Conservation (phyloP, 257 asterid species). For the Thymus mandschuricus region DNA sequence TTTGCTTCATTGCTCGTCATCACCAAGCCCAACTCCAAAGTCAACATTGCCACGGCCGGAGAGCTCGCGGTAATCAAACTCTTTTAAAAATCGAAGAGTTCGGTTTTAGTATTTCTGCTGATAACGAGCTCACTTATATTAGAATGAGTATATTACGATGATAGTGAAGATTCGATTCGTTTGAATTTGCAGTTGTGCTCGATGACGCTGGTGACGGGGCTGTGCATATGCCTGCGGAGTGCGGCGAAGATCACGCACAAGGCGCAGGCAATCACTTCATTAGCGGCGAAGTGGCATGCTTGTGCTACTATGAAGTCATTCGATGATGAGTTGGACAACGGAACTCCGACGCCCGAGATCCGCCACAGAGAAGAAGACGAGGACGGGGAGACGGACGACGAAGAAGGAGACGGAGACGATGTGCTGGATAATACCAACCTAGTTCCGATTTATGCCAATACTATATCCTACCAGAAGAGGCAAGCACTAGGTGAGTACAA, state of each 20-base stretch:
- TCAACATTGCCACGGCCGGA: constrained; percentile 65
- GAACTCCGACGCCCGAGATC: constrained; percentile 38
- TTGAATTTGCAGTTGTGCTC: constrained; percentile 68
- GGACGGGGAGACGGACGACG: constrained; percentile 55
- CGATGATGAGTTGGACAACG: constrained; percentile 54
- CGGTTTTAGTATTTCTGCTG: too few relatives aligned
- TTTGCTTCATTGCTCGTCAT: constrained; percentile 69
- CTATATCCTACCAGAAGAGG: constrained; percentile 82
- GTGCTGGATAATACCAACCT: constrained; percentile 69
- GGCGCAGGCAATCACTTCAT: constrained; percentile 72
- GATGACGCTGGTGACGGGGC: constrained; percentile 77
- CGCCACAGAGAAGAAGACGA: neutral
- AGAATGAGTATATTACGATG: too few relatives aligned
- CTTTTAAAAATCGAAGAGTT: too few relatives aligned
- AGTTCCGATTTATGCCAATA: constrained; percentile 52
- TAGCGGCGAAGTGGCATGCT: constrained; percentile 94
- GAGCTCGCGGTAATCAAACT: constrained; percentile 63
- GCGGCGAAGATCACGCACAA: constrained; percentile 95
- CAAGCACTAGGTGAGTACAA: constrained; percentile 75
- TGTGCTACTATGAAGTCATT: constrained; percentile 72
- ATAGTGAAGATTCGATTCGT: too few relatives aligned
- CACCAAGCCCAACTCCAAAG: constrained; percentile 53
- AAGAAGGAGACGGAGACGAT: constrained; percentile 91
- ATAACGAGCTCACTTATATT: too few relatives aligned
- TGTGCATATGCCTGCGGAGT: constrained; percentile 79